These are phyloP conservation scores for Nakazawaea pomicola DNA, from an alignment of 805 yeast genomes.

Conservation along the genomic window DNA sequence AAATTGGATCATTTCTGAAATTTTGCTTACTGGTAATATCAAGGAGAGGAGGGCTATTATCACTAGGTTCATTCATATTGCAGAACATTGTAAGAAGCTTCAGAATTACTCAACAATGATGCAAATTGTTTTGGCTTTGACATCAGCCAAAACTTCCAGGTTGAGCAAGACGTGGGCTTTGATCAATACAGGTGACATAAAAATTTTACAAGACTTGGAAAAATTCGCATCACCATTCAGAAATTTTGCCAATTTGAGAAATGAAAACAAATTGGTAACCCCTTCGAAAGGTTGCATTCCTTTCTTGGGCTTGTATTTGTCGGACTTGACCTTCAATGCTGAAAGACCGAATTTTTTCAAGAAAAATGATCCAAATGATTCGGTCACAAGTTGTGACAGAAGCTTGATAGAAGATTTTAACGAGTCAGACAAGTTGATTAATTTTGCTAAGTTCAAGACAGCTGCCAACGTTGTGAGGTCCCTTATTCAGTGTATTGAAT, in stretches of 20 bases:
- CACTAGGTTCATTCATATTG: constrained; percentile 85
- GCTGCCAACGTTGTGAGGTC: constrained; percentile 74
- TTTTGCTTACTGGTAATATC: constrained; percentile 59
- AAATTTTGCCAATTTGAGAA: constrained; percentile 66
- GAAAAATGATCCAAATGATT: constrained; percentile 11
- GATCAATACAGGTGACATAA: constrained; percentile 66
- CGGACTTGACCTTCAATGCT: constrained; percentile 75
- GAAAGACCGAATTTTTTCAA: constrained; percentile 49
- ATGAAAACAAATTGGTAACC: constrained; percentile 53
- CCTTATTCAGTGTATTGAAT: constrained; percentile 75
- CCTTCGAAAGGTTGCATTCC: constrained; percentile 81
- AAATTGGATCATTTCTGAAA: constrained; percentile 89
- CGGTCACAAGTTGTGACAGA: constrained; percentile 7
- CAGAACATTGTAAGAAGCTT: constrained; percentile 60
- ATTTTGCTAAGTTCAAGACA: constrained; percentile 72
- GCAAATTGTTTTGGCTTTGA: constrained; percentile 81
- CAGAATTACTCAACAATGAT: constrained; percentile 86
- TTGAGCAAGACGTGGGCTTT: constrained; percentile 69
- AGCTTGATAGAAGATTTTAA: constrained; percentile 12
- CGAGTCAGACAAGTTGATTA: constrained; percentile 44
- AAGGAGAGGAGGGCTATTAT: constrained; percentile 62
- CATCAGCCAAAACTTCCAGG: constrained; percentile 55
- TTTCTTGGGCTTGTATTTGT: constrained; percentile 78
- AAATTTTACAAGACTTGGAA: constrained; percentile 63
- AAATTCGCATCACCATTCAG: constrained; percentile 67